Percentiles rank a stretch among this genome's conserved stretches.
Evolutionary conservation across 73 alveolate species (phyloP).

Genomic region (Paramecium primaurelia): DNA sequence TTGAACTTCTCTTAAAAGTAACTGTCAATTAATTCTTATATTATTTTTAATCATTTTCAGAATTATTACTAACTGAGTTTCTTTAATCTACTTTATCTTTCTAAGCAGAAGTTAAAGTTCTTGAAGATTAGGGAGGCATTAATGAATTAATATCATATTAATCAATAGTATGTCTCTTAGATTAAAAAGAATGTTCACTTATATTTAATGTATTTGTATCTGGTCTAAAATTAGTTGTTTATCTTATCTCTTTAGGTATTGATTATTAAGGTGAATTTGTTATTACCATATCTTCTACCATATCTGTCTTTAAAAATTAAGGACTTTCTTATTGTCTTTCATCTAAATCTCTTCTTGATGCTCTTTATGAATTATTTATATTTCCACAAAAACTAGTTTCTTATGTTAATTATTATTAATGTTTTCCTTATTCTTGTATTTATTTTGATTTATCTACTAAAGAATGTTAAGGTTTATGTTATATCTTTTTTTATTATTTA

Average conservation of each 20-base stretch:
- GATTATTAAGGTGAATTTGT: neutral
- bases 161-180: neutral
- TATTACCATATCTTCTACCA: neutral
- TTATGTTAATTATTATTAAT: neutral
- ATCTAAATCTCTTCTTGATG: neutral
- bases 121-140: constrained; percentile 4
- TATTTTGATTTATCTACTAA: neutral
- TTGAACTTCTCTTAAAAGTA: neutral
- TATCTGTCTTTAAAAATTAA: neutral
- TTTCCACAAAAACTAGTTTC: neutral
- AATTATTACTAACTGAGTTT: neutral
- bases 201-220: neutral
- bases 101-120: neutral
- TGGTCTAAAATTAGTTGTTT: neutral
- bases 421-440: neutral
- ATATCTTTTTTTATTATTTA: neutral
- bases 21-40: neutral
- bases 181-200: neutral
- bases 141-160: neutral
- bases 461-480: neutral
- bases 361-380: neutral
- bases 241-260: neutral
- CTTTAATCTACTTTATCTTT: neutral
- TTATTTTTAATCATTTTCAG: neutral
- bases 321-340: constrained; percentile 8